Percentiles rank a stretch among this genome's conserved stretches.
Evolutionary conservation across 768 basidiomycete species (phyloP).

Genomic region (Mycena vitilis): DNA sequence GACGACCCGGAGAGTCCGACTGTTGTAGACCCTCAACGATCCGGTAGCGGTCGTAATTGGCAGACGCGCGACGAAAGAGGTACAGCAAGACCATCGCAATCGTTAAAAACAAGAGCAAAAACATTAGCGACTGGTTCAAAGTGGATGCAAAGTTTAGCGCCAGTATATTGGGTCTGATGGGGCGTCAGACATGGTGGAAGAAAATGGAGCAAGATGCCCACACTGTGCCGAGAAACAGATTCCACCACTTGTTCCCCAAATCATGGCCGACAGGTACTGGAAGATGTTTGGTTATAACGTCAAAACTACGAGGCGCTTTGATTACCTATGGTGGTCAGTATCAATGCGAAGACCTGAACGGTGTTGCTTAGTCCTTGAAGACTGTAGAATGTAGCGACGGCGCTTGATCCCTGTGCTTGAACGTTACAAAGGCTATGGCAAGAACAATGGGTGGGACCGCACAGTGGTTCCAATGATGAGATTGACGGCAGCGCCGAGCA

Average conservation of each 20-base stretch:
- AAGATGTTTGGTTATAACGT: conserved; percentile 9
- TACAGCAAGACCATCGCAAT: conserved; percentile 66
- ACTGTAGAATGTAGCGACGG: conserved; percentile 75
- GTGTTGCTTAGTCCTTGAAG: conserved; percentile 76
- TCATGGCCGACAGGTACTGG: conserved; percentile 54
- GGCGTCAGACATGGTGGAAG: conserved; percentile 20
- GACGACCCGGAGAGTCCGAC: conserved; percentile 51
- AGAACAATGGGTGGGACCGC: not conserved
- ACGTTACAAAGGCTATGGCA: not conserved
- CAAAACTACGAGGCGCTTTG: not conserved
- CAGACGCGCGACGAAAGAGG: conserved; percentile 65
- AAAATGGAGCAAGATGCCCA: conserved; percentile 45
- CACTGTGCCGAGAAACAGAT: conserved; percentile 77
- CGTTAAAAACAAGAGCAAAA: conserved; percentile 68
- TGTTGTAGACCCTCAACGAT: conserved; percentile 67
- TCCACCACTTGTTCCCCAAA: conserved; percentile 63
- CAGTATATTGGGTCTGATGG: conserved; percentile 72
- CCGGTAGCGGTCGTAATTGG: conserved; percentile 60
- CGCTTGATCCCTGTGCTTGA: conserved; percentile 70
- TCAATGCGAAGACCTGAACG: conserved; percentile 77
- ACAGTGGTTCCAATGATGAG: conserved; percentile 69
- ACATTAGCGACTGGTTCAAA: conserved; percentile 67
- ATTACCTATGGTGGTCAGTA: conserved; percentile 74
- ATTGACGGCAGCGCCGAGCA: conserved; percentile 61
- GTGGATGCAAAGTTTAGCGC: conserved; percentile 79